Evolutionary conservation across 768 basidiomycete genomes (phyloP).

Genomic region (Ramaria rubella): DNA sequence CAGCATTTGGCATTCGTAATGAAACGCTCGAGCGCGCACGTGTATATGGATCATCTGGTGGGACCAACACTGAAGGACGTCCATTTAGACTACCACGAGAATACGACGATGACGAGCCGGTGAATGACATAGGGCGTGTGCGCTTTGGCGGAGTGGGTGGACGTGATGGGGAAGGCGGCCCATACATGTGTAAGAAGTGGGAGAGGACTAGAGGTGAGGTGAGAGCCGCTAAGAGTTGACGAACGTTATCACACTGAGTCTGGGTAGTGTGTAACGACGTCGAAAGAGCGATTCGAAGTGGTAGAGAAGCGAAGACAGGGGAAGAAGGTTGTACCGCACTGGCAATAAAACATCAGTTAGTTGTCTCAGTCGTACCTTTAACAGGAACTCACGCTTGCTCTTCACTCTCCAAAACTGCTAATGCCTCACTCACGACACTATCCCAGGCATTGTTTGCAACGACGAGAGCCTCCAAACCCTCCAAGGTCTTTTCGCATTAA

Average conservation of each 20-base stretch:
- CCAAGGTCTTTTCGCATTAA: conserved; percentile 48
- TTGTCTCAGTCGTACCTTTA: neutral
- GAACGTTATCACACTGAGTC: conserved; percentile 75
- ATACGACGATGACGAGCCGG: conserved; percentile 13
- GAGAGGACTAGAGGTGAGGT: conserved; percentile 65
- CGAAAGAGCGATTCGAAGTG: conserved; percentile 63
- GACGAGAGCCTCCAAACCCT: conserved; percentile 60
- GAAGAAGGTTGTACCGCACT: conserved; percentile 37
- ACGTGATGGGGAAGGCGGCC: conserved; percentile 49
- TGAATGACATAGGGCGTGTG: conserved; percentile 39
- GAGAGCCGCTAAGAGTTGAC: conserved; percentile 70
- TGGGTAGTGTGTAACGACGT: conserved; percentile 71
- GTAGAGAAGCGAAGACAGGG: conserved; percentile 44
- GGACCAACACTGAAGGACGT: conserved; percentile 1
- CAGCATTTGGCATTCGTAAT: conserved; percentile 4
- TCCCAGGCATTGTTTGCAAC: conserved; percentile 68
- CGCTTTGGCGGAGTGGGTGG: conserved; percentile 19
- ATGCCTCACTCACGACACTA: conserved; percentile 61
- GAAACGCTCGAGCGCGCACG: neutral
- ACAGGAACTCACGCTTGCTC: conserved; percentile 51
- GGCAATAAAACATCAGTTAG: conserved; percentile 17
- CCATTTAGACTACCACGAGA: neutral
- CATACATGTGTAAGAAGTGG: conserved; percentile 84
- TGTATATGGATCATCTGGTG: neutral
- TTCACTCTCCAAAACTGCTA: conserved; percentile 59